A percentile compares a stretch with the other conserved stretches of the same genome.
Evolutionary conservation across 768 basidiomycete species (phyloP).

Genomic region (Mycena capillaripes): DNA sequence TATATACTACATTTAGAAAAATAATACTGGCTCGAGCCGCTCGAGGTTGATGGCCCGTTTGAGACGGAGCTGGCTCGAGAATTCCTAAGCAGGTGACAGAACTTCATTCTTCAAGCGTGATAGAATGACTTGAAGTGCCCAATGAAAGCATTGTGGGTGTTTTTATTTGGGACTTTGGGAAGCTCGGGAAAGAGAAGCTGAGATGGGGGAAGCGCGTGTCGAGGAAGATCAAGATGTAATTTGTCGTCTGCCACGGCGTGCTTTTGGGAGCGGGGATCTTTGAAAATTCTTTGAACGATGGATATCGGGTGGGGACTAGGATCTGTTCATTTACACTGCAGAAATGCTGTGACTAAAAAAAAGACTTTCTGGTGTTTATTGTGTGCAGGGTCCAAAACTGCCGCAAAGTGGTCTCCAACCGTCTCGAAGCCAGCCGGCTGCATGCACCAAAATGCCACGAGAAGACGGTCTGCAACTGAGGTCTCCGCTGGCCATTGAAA

Average conservation of each 20-base stretch:
- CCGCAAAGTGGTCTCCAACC: too few species aligned
- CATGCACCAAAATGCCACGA: slow-evolving; percentile 14
- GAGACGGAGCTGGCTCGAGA: too few species aligned
- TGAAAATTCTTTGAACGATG: slow-evolving; percentile 10
- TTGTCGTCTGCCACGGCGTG: background rate
- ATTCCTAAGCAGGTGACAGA: too few species aligned
- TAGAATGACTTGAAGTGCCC: slow-evolving; percentile 9
- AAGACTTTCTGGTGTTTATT: too few species aligned
- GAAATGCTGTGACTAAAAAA: too few species aligned
- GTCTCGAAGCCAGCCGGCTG: slow-evolving; percentile 18
- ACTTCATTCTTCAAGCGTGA: slow-evolving; percentile 7
- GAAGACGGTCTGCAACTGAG: slow-evolving; percentile 6
- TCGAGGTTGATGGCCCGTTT: too few species aligned
- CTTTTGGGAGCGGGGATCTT: background rate
- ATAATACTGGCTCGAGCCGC: background rate
- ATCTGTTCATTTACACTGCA: too few species aligned
- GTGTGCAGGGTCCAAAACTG: too few species aligned
- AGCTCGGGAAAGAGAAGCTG: background rate
- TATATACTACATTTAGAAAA: too few species aligned
- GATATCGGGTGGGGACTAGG: too few species aligned
- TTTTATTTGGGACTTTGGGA: background rate
- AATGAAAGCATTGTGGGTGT: slow-evolving; percentile 13
- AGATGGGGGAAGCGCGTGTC: too few species aligned
- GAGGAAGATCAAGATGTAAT: slow-evolving; percentile 6
- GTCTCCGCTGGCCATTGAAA: background rate